Conservation (phyloP, 352 stramenopile genomes). For the Hyaloperonospora brassicae region DNA sequence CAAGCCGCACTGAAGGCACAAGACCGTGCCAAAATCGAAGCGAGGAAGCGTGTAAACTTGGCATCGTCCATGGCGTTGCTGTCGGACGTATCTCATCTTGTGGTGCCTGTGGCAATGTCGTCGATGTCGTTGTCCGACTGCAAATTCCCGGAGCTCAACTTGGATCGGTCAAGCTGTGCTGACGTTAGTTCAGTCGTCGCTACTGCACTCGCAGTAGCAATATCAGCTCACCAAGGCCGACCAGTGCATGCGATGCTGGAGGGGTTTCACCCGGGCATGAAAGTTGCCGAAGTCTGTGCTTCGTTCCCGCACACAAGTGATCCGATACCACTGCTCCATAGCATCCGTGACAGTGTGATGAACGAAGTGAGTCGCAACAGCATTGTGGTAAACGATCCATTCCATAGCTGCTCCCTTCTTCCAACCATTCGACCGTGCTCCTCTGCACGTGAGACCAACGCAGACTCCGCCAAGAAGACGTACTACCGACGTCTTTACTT, state of each 20-base stretch:
- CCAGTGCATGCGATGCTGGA: slow-evolving; percentile 42
- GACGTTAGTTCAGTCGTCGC: slow-evolving; percentile 32
- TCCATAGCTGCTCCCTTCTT: slow-evolving; percentile 35
- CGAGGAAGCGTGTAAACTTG: slow-evolving; percentile 53
- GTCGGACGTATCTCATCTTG: slow-evolving; percentile 43
- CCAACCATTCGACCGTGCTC: slow-evolving; percentile 27
- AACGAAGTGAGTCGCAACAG: slow-evolving; percentile 13
- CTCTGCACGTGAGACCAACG: slow-evolving; percentile 1
- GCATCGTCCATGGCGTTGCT: slow-evolving; percentile 52
- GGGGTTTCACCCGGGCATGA: slow-evolving; percentile 43
- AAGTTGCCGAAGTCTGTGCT: slow-evolving; percentile 44
- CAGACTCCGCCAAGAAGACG: slow-evolving; percentile 13
- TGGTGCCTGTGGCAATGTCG: slow-evolving; percentile 52
- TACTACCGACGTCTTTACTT: slow-evolving; percentile 45
- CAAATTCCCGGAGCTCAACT: slow-evolving; percentile 23
- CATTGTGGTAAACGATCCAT: slow-evolving; percentile 8
- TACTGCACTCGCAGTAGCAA: slow-evolving; percentile 41
- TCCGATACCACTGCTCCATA: slow-evolving; percentile 26
- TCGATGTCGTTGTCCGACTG: slow-evolving; percentile 19
- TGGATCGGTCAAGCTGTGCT: slow-evolving; percentile 26
- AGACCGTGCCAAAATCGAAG: slow-evolving; percentile 55
- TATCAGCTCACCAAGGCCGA: slow-evolving; percentile 31
- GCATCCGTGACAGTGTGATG: slow-evolving; percentile 14
- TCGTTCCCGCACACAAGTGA: slow-evolving; percentile 33
- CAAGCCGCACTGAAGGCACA: slow-evolving; percentile 24